Evolutionary conservation across 2,329 filamentous ascomycete genomes (phyloP), one percentile per base, ranked within the genome.

Genomic region (Pestalotiopsis sp.): DNA sequence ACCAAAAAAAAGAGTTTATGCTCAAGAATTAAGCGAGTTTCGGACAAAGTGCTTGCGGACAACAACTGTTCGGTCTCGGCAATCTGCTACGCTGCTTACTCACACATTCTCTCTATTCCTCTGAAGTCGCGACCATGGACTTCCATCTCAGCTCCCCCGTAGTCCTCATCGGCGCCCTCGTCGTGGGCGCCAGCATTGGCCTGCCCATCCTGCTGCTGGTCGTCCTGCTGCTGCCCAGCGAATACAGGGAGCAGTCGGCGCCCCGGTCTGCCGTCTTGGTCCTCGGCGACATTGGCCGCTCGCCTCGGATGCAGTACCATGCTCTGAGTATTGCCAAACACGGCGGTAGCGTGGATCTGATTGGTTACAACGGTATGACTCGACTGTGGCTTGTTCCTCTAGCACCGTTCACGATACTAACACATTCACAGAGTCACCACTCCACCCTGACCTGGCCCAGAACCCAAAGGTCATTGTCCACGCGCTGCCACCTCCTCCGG

Each of bases 231-330:
- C 70, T 81, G 5, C 81, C 82, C 2, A 79, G 75, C 58, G 76
- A 77, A 63, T 82, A 83, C 72, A 73, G 79, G 49, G 78, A 78
- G 64, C 76, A 78, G 45, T 80, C 80, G 3, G 76, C 73, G 25
- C 70, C 72, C 41, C 70, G 73, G 45, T 72, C 74, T 1, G 78
- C 80, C 4, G 89, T 99, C 66, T 86, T 99, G 17, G 96, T 99
- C 20, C 87, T 99, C 36, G 96, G 96, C 59, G 96, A 99, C 77
- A 95, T 99, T 78, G 96, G 96, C 52, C 90, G 95, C 60, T 98
- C 95, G 78, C 96, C 96, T 64, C 93, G 96, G 68, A 99, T 99
- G 95, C 95, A 98, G 78, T 98, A 99, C 76, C 96, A 99, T 86
- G 95, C 95, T 23, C 84, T 97, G 73, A 98, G 95, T 78, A 90